phyloP scores from a whole-genome alignment of 2,329 filamentous ascomycete species.

The Cordyceps sp. region DNA sequence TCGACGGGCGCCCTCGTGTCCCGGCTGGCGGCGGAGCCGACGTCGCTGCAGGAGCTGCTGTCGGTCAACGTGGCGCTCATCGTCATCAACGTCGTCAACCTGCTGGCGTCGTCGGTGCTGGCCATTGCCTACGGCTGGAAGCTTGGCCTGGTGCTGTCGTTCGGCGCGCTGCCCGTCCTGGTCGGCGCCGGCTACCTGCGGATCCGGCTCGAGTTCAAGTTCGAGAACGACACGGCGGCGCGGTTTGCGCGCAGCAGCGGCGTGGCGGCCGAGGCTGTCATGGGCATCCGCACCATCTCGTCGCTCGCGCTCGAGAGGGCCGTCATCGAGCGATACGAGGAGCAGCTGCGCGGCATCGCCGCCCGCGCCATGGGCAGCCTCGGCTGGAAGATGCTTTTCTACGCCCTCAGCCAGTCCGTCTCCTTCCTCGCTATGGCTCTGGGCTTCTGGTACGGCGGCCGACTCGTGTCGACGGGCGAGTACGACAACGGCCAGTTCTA shows the following conservation, averaged over 20 bases:
- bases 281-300: constrained; percentile 30
- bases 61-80: constrained; percentile 30
- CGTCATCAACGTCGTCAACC: constrained; percentile 25
- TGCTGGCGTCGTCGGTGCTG: constrained; percentile 26
- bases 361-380: constrained; percentile 12
- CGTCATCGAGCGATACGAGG: constrained; percentile 19
- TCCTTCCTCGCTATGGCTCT: constrained; percentile 21
- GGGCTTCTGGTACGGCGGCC: constrained; percentile 24
- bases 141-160: constrained; percentile 27
- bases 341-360: constrained; percentile 14
- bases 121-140: constrained; percentile 31
- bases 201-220: constrained; percentile 28
- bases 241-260: constrained; percentile 29
- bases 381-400: constrained; percentile 23
- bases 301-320: constrained; percentile 28
- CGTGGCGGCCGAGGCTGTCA: constrained; percentile 30
- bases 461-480: constrained; percentile 24
- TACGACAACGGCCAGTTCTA: constrained; percentile 30
- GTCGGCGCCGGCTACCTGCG: constrained; percentile 27
- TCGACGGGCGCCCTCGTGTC: constrained; percentile 21
- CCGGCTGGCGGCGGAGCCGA: constrained; percentile 20
- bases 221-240: constrained; percentile 25
- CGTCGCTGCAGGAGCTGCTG: constrained; percentile 32
- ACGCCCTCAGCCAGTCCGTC: constrained; percentile 22
- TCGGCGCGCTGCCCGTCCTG: constrained; percentile 27